Evolutionary conservation across 2,329 filamentous ascomycete species (phyloP), one percentile per base, ranked within the genome.

Genomic region (Pseudocercospora eumusae): DNA sequence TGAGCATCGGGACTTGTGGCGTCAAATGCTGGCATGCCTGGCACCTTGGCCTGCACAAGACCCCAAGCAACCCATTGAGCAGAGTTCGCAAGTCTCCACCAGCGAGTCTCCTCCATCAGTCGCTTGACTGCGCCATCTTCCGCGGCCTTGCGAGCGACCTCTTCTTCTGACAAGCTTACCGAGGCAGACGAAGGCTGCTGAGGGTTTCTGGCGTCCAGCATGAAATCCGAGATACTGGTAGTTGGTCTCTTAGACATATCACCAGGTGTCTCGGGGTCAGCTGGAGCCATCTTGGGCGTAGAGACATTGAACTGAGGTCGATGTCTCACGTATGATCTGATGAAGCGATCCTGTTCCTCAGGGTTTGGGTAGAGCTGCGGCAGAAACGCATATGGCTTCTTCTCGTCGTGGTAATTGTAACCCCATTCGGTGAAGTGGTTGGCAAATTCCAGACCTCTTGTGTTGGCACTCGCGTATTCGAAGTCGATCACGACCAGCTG

Each of bases 351-450:
- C 74, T 97, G 95, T 75, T 97, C 89, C 60, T 93, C 90, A 0
- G 82, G 78, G 0, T 82, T 91, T 0, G 95, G 95, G 76, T 96
- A 99, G 57, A 79, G 77, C 57, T 80, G 78, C 4, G 84, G 84
- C 70, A 88, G 86, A 81, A 91, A 93, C 25, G 82, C 85, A 63
- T 75, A 75, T 0, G 91, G 81, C 31, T 78, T 78, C 27, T 81
- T 79, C 2, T 85, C 77, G 73, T 95, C 88, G 74, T 97, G 93
- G 77, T 99, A 99, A 77, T 99, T 93, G 82, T 98, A 98, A 70
- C 91, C 90, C 95, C 95, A 99, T 78, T 99, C 95, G 0, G 91
- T 86, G 77, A 99, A 99, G 77, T 99, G 95, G 75, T 99, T 99
- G 61, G 92, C 95, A 74, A 99, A 98, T 76, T 99, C 95, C 15